These are phyloP conservation scores for Aspergillus sp. DNA, from an alignment of 2,329 filamentous ascomycete species.

Conservation along the genomic window DNA sequence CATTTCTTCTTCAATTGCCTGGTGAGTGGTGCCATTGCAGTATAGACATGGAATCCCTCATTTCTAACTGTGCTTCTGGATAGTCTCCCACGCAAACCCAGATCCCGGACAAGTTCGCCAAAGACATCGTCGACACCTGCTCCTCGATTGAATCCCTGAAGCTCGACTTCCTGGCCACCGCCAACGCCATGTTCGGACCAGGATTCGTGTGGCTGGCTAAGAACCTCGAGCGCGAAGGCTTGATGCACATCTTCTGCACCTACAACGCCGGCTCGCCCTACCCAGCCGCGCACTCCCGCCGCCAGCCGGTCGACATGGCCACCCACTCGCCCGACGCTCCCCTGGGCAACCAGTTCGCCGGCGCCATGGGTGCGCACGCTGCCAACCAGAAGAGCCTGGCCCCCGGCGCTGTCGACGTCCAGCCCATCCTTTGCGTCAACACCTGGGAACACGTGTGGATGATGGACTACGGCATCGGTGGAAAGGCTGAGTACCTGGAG, in stretches of 20 bases:
- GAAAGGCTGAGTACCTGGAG: slow-evolving; percentile 73
- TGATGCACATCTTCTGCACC: slow-evolving; percentile 71
- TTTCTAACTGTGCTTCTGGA: background rate
- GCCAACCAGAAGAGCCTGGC: slow-evolving; percentile 35
- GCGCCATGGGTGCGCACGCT: slow-evolving; percentile 33
- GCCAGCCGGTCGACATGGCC: slow-evolving; percentile 52
- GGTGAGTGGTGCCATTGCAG: slow-evolving; percentile 24
- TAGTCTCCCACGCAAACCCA: slow-evolving; percentile 42
- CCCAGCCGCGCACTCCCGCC: slow-evolving; percentile 77
- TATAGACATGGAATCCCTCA: background rate
- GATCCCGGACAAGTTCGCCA: slow-evolving; percentile 57
- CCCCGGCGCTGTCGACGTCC: slow-evolving; percentile 51
- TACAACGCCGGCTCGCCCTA: slow-evolving; percentile 92
- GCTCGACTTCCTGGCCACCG: slow-evolving; percentile 74
- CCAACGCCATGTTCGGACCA: slow-evolving; percentile 89
- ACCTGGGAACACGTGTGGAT: slow-evolving; percentile 96
- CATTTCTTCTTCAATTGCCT: slow-evolving; percentile 54
- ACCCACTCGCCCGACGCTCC: slow-evolving; percentile 36
- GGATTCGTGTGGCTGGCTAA: slow-evolving; percentile 95
- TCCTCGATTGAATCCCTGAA: slow-evolving; percentile 79
- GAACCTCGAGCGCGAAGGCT: slow-evolving; percentile 44
- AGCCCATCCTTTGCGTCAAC: slow-evolving; percentile 84
- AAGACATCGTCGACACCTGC: slow-evolving; percentile 67
- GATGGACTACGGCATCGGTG: slow-evolving; percentile 71
- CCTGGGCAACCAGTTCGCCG: slow-evolving; percentile 35